phyloP scores from a whole-genome alignment of 2,329 filamentous ascomycete genomes.

The Cordyceps cicadae region DNA sequence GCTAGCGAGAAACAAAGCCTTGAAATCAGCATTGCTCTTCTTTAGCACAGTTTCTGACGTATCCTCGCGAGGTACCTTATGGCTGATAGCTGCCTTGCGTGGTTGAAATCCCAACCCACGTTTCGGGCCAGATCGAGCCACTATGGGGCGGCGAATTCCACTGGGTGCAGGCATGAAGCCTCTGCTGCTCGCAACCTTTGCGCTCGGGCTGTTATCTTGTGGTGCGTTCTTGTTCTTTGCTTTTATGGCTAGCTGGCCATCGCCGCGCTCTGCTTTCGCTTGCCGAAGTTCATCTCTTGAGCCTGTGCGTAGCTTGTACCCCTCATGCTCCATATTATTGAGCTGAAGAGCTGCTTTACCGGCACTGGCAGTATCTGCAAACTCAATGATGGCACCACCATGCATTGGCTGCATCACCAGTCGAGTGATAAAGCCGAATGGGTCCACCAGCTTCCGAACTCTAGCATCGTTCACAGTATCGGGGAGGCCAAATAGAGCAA shows the following conservation, averaged over 20 bases:
- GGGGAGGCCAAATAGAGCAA: conserved; percentile 76
- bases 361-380: conserved; percentile 57
- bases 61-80: conserved; percentile 21
- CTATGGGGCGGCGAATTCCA: conserved; percentile 32
- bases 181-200: conserved; percentile 9
- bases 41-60: conserved; percentile 28
- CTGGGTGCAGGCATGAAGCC: conserved; percentile 37
- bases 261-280: conserved; percentile 34
- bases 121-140: conserved; percentile 33
- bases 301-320: conserved; percentile 46
- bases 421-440: conserved; percentile 63
- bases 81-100: conserved; percentile 17
- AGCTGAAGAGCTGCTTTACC: conserved; percentile 61
- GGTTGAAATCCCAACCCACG: conserved; percentile 36
- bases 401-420: conserved; percentile 74
- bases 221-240: conserved; percentile 21
- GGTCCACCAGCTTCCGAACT: conserved; percentile 63
- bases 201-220: conserved; percentile 13
- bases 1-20: conserved; percentile 38
- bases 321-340: conserved; percentile 47
- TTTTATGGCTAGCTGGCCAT: conserved; percentile 15
- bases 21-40: conserved; percentile 53
- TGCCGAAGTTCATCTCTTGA: conserved; percentile 46
- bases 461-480: conserved; percentile 89
- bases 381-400: conserved; percentile 81